These are phyloP conservation scores for Trichosporon ovoides DNA, from an alignment of 1,284 basidiomycete species.

Conservation along the genomic window DNA sequence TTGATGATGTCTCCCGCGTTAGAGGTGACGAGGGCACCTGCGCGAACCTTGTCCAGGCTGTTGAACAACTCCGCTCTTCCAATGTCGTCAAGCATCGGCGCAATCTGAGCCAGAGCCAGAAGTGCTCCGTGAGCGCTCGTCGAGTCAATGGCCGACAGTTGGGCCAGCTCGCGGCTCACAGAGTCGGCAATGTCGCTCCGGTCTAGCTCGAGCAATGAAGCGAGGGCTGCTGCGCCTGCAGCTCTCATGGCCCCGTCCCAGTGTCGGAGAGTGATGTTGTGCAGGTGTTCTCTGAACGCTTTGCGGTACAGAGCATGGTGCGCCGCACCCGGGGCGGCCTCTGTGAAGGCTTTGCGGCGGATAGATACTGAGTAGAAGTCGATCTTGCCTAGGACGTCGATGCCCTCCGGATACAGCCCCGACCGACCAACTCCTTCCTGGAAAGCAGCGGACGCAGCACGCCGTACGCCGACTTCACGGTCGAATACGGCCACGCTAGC, in stretches of 20 bases:
- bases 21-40: slow-evolving; percentile 57
- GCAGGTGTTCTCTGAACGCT: slow-evolving; percentile 67
- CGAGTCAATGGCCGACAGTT: slow-evolving; percentile 63
- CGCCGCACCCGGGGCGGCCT: slow-evolving; percentile 78
- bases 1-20: slow-evolving; percentile 69
- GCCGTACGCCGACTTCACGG: slow-evolving; percentile 88
- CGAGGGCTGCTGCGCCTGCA: slow-evolving; percentile 71
- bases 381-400: slow-evolving; percentile 81
- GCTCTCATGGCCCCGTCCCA: slow-evolving; percentile 82
- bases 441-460: slow-evolving; percentile 95
- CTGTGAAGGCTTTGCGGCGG: slow-evolving; percentile 72
- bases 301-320: slow-evolving; percentile 63
- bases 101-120: slow-evolving; percentile 66
- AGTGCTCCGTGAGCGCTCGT: slow-evolving; percentile 75
- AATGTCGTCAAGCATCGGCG: slow-evolving; percentile 48
- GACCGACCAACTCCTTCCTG: slow-evolving; percentile 94
- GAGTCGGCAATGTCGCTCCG: slow-evolving; percentile 27
- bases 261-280: slow-evolving; percentile 71
- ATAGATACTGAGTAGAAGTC: slow-evolving; percentile 94
- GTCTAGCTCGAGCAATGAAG: slow-evolving; percentile 60
- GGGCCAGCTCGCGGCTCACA: slow-evolving; percentile 39
- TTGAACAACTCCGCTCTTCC: slow-evolving; percentile 35
- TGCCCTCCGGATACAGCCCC: slow-evolving; percentile 83
- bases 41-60: slow-evolving; percentile 53
- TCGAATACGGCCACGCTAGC: slow-evolving; percentile 80